Base-by-base conservation (phyloP, 495 filamentous ascomycete genomes). In the Durotheca rogersii region DNA sequence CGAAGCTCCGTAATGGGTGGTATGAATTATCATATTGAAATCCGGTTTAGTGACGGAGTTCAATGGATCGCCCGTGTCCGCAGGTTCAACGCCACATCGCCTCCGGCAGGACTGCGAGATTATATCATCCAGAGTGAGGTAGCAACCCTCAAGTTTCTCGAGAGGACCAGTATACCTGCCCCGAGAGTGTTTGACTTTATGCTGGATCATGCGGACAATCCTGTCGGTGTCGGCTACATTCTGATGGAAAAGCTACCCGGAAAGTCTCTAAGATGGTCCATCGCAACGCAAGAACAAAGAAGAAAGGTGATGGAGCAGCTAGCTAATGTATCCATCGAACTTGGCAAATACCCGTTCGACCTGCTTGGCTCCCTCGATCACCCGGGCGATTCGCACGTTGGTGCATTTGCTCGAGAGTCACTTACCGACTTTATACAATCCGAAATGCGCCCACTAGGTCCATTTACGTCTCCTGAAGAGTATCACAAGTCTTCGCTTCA, bases 231-330 rank as follows among this genome's bases (percentile, higher is more conserved):
- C 1, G 56, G 65, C 40, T 70, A 67, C 41, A 64, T 74, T 15
- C 57, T 74, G 30, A 66, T 70, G 58, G 64, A 74, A 37, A 74
- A 68, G 50, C 41, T 72, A 10, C 46, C 59, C n/a, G 69, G 68
- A 3, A 68, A 64, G 33, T 51, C 67, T 9, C 33, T 73, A 12
- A 45, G 58, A 27, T 72, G 64, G 65, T 25, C 51, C 10, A 14
- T 47, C 35, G 27, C 58, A 21, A 61, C 56, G 7, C 29, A 41
- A 10, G 56, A 64, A 20, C 62, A 71, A 19, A 65, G 53, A 36
- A 39, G 19, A n/a, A 69, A 62, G 32, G 48, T 75, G 4, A 59
- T 67, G 55, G 34, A 43, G 25, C 67, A 72, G 47, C 56, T 73
- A 14, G 67, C 68, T 2, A 68, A 72, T 29, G 53, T 67, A 21